Evolutionary conservation across 1,284 basidiomycete species (phyloP).

Genomic region (Malassezia vespertilionis): DNA sequence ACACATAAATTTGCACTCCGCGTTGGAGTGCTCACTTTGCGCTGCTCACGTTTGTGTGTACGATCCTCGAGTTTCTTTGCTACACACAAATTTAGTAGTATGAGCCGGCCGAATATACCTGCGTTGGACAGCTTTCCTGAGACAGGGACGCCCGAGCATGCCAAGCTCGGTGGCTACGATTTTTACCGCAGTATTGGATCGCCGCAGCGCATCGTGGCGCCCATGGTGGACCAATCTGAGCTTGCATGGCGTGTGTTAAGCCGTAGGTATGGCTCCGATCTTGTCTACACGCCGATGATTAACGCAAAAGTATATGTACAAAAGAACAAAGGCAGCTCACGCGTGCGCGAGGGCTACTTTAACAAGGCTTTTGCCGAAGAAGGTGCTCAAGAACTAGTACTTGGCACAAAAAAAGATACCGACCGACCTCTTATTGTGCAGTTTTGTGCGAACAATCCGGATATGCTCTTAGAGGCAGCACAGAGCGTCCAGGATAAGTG

Average conservation of each 20-base stretch:
- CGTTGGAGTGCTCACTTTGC: too few relatives aligned
- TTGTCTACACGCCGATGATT: slow-evolving; percentile 95
- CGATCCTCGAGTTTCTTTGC: too few relatives aligned
- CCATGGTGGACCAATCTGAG: slow-evolving; percentile 97
- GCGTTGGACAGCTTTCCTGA: slow-evolving; percentile 33
- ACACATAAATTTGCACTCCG: too few relatives aligned
- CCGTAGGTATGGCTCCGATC: slow-evolving; percentile 66
- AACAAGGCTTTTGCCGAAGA: slow-evolving; percentile 29
- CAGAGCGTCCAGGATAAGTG: slow-evolving; percentile 34
- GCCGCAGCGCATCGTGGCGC: slow-evolving; percentile 79
- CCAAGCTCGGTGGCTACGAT: slow-evolving; percentile 65
- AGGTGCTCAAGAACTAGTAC: slow-evolving; percentile 54
- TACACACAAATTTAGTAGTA: too few relatives aligned
- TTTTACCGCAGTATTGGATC: slow-evolving; percentile 72
- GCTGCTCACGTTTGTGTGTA: too few relatives aligned
- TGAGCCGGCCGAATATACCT: slow-evolving; percentile 1
- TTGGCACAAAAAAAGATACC: slow-evolving; percentile 48
- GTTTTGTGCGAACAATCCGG: slow-evolving; percentile 83
- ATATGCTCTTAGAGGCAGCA: slow-evolving; percentile 53
- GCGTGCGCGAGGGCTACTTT: slow-evolving; percentile 29
- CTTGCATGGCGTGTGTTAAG: slow-evolving; percentile 76
- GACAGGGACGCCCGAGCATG: slow-evolving; percentile 32
- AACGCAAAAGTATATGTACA: slow-evolving; percentile 72
- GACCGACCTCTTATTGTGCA: slow-evolving; percentile 80
- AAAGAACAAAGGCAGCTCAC: slow-evolving; percentile 17